Evolutionary conservation across 805 yeast genomes (phyloP).

Genomic region (Soucietia sequanensis): DNA sequence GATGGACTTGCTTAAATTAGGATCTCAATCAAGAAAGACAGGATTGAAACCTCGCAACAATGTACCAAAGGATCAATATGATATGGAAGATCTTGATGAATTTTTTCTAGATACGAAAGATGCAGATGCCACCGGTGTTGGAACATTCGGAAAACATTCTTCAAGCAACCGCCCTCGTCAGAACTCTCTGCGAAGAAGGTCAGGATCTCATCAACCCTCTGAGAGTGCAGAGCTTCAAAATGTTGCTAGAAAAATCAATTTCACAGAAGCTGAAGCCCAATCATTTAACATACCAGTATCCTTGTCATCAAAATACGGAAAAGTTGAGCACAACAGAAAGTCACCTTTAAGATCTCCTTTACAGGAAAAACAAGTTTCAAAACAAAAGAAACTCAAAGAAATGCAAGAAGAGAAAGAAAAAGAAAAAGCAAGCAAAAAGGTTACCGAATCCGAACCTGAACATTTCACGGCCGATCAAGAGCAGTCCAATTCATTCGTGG

Average conservation of each 20-base stretch:
- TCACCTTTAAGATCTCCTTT: constrained; percentile 32
- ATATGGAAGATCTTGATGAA: constrained; percentile 69
- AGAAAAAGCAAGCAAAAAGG: background rate
- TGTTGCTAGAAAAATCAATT: constrained; percentile 35
- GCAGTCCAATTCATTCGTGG: constrained; percentile 11
- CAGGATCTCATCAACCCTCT: background rate
- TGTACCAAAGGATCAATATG: constrained; percentile 53
- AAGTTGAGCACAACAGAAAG: constrained; percentile 21
- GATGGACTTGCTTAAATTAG: constrained; percentile 48
- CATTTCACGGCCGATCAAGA: too few relatives aligned
- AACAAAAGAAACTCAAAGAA: constrained; percentile 1
- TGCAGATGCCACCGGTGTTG: background rate
- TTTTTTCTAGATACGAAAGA: constrained; percentile 40
- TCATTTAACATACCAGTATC: constrained; percentile 30
- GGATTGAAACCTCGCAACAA: constrained; percentile 51
- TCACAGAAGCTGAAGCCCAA: constrained; percentile 33
- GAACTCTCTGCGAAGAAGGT: background rate
- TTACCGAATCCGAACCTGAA: too few relatives aligned
- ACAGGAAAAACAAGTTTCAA: constrained; percentile 15
- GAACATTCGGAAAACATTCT: constrained; percentile 4
- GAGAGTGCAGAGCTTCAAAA: constrained; percentile 13
- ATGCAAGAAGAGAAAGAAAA: background rate
- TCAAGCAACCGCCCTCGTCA: background rate
- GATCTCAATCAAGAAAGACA: constrained; percentile 63
- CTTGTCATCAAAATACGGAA: constrained; percentile 12